Percentiles rank a stretch among this genome's conserved stretches.
Evolutionary conservation across 2,329 filamentous ascomycete species (phyloP).

Genomic region (Sphaerulina populicola): DNA sequence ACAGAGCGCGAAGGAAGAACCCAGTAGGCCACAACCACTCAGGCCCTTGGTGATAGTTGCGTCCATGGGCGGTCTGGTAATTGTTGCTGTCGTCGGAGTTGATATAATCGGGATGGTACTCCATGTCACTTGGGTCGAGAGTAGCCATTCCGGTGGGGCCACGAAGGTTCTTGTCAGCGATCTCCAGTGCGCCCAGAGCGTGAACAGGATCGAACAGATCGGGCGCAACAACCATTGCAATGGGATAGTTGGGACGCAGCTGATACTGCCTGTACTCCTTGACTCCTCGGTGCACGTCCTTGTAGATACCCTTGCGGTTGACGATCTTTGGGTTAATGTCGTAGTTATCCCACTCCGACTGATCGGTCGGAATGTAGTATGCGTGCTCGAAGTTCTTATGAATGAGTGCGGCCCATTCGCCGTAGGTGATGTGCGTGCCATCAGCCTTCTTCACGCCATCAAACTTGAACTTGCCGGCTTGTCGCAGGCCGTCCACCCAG

Average conservation of each 20-base stretch:
- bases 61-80: constrained; percentile 84
- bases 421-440: constrained; percentile 55
- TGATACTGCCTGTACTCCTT: constrained; percentile 99
- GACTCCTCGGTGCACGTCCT: constrained; percentile 86
- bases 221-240: constrained; percentile 89
- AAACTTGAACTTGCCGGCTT: constrained; percentile 63
- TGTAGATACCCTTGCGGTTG: constrained; percentile 94
- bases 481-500: constrained; percentile 65
- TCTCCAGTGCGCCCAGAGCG: constrained; percentile 68
- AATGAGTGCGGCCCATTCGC: constrained; percentile 70
- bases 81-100: constrained; percentile 90
- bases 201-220: constrained; percentile 73
- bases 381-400: constrained; percentile 82
- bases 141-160: constrained; percentile 94
- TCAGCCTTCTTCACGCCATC: constrained; percentile 53
- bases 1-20: constrained; percentile 83
- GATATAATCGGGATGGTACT: constrained; percentile 90
- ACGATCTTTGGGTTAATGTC: constrained; percentile 71
- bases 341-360: constrained; percentile 64
- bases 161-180: constrained; percentile 70
- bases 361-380: constrained; percentile 71
- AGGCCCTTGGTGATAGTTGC: constrained; percentile 96
- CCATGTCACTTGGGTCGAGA: constrained; percentile 80
- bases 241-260: constrained; percentile 84
- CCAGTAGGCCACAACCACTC: constrained; percentile 98